A percentile compares a stretch with the other conserved stretches of the same genome.
Evolutionary conservation across 441 rosid genomes (phyloP).

Genomic region (Euphorbia corollata): DNA sequence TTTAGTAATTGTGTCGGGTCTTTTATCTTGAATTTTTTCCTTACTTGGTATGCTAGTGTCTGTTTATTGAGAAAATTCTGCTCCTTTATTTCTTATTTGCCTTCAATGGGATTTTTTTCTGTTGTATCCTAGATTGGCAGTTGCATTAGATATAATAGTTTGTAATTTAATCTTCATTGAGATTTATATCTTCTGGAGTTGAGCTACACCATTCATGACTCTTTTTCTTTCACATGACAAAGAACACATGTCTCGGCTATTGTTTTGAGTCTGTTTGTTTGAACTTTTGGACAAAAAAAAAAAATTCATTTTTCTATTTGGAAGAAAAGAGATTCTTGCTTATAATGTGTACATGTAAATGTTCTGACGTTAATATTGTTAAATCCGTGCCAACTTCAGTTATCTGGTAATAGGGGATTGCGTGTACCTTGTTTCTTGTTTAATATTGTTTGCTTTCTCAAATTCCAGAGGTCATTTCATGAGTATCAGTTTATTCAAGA

Average conservation of each 20-base stretch:
- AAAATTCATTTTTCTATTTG: no score
- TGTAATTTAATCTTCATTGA: not conserved
- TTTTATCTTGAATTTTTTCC: not conserved
- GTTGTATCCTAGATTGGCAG: not conserved
- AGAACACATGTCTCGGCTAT: not conserved
- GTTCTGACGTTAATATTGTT: constrained; percentile 1
- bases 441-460: constrained; percentile 9
- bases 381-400: constrained; percentile 2
- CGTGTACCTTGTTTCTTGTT: not conserved
- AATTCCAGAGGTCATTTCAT: constrained; percentile 51
- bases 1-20: not conserved
- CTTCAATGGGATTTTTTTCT: not conserved
- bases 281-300: no score
- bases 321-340: not conserved
- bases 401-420: not conserved
- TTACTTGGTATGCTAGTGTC: not conserved
- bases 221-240: not conserved
- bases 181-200: not conserved
- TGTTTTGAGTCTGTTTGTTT: not conserved
- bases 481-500: constrained; percentile 73
- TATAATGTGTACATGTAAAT: not conserved
- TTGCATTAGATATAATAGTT: not conserved
- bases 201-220: not conserved
- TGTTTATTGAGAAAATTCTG: not conserved
- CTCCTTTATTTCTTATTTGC: not conserved